Evolutionary conservation across 495 filamentous ascomycete species (phyloP), one percentile per base, ranked within the genome.

Genomic region (Podospora pseudopauciseta): DNA sequence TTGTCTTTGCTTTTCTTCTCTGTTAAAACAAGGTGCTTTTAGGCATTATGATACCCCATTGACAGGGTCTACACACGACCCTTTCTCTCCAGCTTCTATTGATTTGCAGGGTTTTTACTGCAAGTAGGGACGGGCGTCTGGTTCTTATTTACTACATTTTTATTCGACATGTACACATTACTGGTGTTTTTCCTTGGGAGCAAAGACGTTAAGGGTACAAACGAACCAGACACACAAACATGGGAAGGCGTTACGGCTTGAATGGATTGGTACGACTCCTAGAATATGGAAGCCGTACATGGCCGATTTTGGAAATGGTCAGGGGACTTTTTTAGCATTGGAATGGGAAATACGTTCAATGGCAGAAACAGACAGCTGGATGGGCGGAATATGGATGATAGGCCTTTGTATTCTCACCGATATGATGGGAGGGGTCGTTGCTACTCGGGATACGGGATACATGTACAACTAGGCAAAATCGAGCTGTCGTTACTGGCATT

Each of bases 11-110:
- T 18, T 28, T 44, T 39, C n/a, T 20, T 19, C 30, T 5, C 27
- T 2, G 11, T 39, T 34, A 49, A 27, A 18, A 4, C 4, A 32
- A 4, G 9, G 16, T 63, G 61, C 61, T 63, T 16, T 23, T 20
- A 63, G 61, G 61, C 61, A 63, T 63, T 19, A 63, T 63, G 61
- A 63, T 63, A 63, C 61, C 61, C 61, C 1, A 23, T 18, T 20
- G 5, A 20, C 23, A 9, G 19, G 55, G 23, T 11, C 13, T 2
- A 20, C 23, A 23, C 23, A 58, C 55, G 55, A 58, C 55, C 23
- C 6, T 58, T 65, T 49, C 39, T 49, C 39, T 9, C 39, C 39
- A 49, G 39, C 15, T 18, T 49, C 13, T 5, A 49, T 49, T 13
- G 39, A 49, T 49, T 16, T 49, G 39, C 39, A 49, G 39, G 39